Conservation (phyloP, 768 basidiomycete species). For the Rhizopogon vinicolor region DNA sequence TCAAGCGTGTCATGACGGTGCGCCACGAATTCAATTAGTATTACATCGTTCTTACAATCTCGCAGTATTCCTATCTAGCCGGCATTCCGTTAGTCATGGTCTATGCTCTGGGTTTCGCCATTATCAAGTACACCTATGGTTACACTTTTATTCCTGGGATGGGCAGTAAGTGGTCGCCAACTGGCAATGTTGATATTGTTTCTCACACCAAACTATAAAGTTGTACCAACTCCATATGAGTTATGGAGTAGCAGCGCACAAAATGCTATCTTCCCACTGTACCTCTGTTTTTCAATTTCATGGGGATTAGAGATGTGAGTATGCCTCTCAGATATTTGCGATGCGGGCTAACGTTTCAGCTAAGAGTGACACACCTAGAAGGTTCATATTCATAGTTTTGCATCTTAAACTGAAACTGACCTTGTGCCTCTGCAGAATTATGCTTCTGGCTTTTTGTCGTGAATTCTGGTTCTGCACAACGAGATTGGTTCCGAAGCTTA, state of each 20-base stretch:
- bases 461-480: conserved; percentile 54
- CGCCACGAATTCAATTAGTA: conserved; percentile 13
- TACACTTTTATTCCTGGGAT: conserved; percentile 38
- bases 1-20: conserved; percentile 85
- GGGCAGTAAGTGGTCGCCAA: conserved; percentile 42
- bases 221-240: conserved; percentile 59
- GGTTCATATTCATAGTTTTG: conserved; percentile 34
- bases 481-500: conserved; percentile 71
- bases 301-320: conserved; percentile 78
- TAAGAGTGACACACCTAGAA: conserved; percentile 76
- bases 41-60: not conserved
- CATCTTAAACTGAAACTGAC: not conserved
- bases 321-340: not conserved
- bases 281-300: conserved; percentile 54
- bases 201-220: conserved; percentile 27
- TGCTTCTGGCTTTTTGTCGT: conserved; percentile 88
- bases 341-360: not conserved
- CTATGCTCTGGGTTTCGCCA: conserved; percentile 58
- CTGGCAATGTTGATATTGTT: not conserved
- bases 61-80: conserved; percentile 69
- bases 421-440: conserved; percentile 45
- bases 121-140: conserved; percentile 74
- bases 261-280: conserved; percentile 59
- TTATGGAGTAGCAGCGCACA: conserved; percentile 47
- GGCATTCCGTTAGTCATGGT: conserved; percentile 54